phyloP scores from a whole-genome alignment of 2,329 filamentous ascomycete genomes.

The Phoma sp. region DNA sequence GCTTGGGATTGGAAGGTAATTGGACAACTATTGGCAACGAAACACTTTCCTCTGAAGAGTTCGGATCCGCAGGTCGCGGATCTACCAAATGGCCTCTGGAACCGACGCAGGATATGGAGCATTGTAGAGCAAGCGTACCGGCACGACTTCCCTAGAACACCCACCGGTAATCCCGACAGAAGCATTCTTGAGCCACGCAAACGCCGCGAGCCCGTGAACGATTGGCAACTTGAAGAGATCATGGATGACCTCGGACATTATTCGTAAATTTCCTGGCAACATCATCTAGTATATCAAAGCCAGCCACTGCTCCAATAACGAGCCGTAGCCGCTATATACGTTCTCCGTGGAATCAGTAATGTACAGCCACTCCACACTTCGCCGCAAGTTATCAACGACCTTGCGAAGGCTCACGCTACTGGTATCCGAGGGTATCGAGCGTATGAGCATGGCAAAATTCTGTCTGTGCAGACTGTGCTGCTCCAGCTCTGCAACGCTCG shows the following conservation, averaged over 20 bases:
- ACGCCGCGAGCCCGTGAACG: slow-evolving; percentile 7
- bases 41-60: slow-evolving; percentile 18
- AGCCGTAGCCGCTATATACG: slow-evolving; percentile 25
- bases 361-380: slow-evolving; percentile 31
- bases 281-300: slow-evolving; percentile 16
- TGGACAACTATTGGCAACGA: slow-evolving; percentile 23
- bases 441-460: slow-evolving; percentile 26
- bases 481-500: slow-evolving; percentile 11
- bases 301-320: slow-evolving; percentile 29
- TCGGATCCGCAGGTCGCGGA: slow-evolving; percentile 18
- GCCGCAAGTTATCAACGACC: slow-evolving; percentile 27
- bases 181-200: not conserved
- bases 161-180: too few relatives aligned
- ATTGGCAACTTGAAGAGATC: slow-evolving; percentile 15
- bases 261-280: not conserved
- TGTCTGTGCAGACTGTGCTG: slow-evolving; percentile 18
- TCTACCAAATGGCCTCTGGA: slow-evolving; percentile 31
- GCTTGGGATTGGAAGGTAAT: slow-evolving; percentile 27
- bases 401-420: slow-evolving; percentile 24
- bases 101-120: slow-evolving; percentile 36
- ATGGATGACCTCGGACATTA: slow-evolving; percentile 16
- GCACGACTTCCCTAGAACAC: not conserved
- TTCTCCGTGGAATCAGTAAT: slow-evolving; percentile 27
- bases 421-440: slow-evolving; percentile 23
- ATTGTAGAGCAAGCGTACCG: slow-evolving; percentile 24